Evolutionary conservation across 164 flowering plant genomes (phyloP).

Genomic region (Nymphaea thermarum): DNA sequence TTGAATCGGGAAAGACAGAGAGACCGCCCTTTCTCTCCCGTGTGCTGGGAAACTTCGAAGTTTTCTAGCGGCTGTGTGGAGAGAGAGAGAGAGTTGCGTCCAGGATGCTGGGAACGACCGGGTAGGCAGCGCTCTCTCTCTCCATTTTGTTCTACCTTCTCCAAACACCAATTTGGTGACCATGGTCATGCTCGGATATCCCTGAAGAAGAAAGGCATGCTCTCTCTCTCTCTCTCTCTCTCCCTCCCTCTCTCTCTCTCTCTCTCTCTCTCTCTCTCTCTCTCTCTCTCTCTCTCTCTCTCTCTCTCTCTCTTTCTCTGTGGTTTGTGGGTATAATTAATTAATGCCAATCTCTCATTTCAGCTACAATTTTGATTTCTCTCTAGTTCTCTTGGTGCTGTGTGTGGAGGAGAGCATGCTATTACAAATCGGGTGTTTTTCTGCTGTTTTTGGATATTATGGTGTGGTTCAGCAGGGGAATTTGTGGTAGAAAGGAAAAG

Average conservation of each 20-base stretch:
- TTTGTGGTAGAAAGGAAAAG: too few species aligned
- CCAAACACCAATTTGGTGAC: neutral
- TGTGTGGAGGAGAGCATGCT: too few species aligned
- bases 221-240: neutral
- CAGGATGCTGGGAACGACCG: neutral
- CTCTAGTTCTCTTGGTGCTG: too few species aligned
- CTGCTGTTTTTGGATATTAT: too few species aligned
- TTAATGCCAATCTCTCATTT: too few species aligned
- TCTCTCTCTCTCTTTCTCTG: neutral
- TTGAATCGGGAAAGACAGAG: too few species aligned
- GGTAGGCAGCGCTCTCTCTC: neutral
- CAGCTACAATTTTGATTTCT: too few species aligned
- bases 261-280: neutral
- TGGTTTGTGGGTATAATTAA: too few species aligned
- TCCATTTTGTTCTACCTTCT: neutral
- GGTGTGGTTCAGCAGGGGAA: too few species aligned
- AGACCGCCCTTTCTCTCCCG: neutral
- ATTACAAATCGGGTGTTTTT: too few species aligned
- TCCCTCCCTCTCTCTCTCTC: neutral
- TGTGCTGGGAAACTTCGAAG: neutral
- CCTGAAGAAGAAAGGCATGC: neutral
- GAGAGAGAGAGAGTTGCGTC: neutral
- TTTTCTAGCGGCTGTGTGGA: too few species aligned
- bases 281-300: neutral
- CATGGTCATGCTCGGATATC: neutral